A percentile compares a stretch with the other conserved stretches of the same genome.
These are phyloP conservation scores for Fagus crenata DNA, from an alignment of 306 rosid species.

Conservation along the genomic window DNA sequence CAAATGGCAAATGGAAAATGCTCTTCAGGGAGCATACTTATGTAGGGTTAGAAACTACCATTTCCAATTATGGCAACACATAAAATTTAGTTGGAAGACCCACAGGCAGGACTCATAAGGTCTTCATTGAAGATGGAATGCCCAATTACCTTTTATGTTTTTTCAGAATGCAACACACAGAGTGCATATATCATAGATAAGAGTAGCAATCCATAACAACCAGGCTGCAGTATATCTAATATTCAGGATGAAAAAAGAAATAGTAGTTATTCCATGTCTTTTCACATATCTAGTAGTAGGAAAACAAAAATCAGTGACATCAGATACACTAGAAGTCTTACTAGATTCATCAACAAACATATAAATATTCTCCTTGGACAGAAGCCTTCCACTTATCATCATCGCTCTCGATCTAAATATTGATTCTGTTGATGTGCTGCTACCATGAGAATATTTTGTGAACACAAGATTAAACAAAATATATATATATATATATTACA, in stretches of 20 bases:
- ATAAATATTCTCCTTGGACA: conserved; percentile 55
- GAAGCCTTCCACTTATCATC: conserved; percentile 80
- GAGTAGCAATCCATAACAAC: background rate
- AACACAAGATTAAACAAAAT: background rate
- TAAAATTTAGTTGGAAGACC: background rate
- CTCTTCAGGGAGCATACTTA: background rate
- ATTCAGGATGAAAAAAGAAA: background rate
- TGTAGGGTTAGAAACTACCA: background rate
- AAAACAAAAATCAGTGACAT: background rate
- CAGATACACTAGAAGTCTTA: conserved; percentile 40
- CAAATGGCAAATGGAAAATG: background rate
- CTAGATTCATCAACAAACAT: conserved; percentile 63
- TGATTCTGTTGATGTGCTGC: conserved; percentile 58
- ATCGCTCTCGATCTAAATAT: conserved; percentile 77
- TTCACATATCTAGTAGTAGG: background rate
- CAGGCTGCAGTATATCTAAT: background rate
- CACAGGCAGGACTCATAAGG: background rate
- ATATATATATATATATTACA: background rate
- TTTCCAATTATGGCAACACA: background rate
- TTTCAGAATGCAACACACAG: background rate
- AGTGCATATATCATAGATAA: background rate
- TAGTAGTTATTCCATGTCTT: background rate
- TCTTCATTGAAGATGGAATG: background rate
- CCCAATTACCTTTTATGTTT: background rate
- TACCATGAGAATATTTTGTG: conserved; percentile 9